Percentiles rank a stretch among this genome's conserved stretches.
These are phyloP conservation scores for Aspergillus sp. DNA, from an alignment of 2,329 filamentous ascomycete genomes.

Conservation along the genomic window DNA sequence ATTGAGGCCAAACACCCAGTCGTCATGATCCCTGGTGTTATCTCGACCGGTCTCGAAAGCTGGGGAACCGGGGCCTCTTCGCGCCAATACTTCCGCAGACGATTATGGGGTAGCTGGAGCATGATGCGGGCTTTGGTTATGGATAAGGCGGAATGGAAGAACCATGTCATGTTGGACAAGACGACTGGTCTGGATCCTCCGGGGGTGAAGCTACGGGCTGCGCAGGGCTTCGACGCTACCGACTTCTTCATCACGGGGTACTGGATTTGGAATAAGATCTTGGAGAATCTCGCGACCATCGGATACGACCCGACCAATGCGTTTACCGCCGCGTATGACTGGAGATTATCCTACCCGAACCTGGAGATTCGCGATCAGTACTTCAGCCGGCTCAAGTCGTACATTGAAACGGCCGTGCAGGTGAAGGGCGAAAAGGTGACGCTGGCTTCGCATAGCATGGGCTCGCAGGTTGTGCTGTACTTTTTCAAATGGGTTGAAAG, in stretches of 20 bases:
- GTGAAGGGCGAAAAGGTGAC: constrained; percentile 75
- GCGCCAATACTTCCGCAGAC: constrained; percentile 85
- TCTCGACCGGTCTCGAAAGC: constrained; percentile 92
- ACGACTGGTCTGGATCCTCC: constrained; percentile 86
- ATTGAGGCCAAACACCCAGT: constrained; percentile 79
- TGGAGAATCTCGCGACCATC: constrained; percentile 92
- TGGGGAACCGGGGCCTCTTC: constrained; percentile 88
- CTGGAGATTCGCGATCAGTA: constrained; percentile 89
- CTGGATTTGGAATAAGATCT: constrained; percentile 99
- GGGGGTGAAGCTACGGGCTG: constrained; percentile 81
- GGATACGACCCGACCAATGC: constrained; percentile 84
- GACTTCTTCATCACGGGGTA: constrained; percentile 82
- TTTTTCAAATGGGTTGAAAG: constrained; percentile 80
- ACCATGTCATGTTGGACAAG: constrained; percentile 94
- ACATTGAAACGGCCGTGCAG: constrained; percentile 79
- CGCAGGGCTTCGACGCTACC: constrained; percentile 94
- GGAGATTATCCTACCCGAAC: constrained; percentile 85
- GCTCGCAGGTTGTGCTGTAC: constrained; percentile 83
- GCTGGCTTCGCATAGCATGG: constrained; percentile 93
- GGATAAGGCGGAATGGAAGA: constrained; percentile 93
- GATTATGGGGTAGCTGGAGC: constrained; percentile 95
- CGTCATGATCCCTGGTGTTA: constrained; percentile 96
- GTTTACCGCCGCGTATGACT: constrained; percentile 74
- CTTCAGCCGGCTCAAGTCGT: constrained; percentile 82
- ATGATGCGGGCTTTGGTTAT: constrained; percentile 96